Percentiles rank a stretch among this genome's conserved stretches.
These are phyloP conservation scores for Coniochaeta sp. DNA, from an alignment of 2,329 filamentous ascomycete species.

Conservation along the genomic window DNA sequence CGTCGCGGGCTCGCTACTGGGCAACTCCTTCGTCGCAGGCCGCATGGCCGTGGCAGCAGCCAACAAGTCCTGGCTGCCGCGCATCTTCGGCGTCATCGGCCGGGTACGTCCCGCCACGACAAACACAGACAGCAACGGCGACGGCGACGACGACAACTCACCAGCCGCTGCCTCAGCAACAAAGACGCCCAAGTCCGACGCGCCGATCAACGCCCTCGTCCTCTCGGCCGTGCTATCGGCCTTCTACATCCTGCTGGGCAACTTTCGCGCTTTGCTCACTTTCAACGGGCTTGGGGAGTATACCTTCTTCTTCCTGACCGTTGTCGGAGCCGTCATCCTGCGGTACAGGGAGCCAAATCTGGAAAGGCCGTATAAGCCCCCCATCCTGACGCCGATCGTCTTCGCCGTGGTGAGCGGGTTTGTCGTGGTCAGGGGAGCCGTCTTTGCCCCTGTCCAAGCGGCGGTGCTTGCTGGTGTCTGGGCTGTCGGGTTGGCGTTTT, in stretches of 20 bases:
- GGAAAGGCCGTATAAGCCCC: constrained; percentile 47
- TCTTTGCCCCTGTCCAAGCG: constrained; percentile 50
- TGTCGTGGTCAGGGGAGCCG: constrained; percentile 50
- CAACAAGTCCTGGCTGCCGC: constrained; percentile 43
- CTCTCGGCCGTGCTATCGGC: constrained; percentile 42
- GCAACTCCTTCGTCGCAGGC: constrained; percentile 56
- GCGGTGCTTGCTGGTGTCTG: constrained; percentile 44
- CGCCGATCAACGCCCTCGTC: constrained; percentile 46
- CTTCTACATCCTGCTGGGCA: constrained; percentile 53
- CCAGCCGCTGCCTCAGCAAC: background rate
- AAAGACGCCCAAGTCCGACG: constrained; percentile 30
- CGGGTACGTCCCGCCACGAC: constrained; percentile 25
- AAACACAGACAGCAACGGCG: constrained; percentile 5
- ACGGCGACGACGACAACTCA: constrained; percentile 1
- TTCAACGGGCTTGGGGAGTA: constrained; percentile 55
- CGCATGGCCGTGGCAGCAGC: constrained; percentile 55
- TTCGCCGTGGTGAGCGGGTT: constrained; percentile 54
- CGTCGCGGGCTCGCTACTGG: constrained; percentile 53
- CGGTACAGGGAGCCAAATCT: constrained; percentile 49
- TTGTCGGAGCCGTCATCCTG: constrained; percentile 50
- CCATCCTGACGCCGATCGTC: constrained; percentile 38
- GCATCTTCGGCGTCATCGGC: constrained; percentile 36
- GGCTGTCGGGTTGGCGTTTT: constrained; percentile 38
- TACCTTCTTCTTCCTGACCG: constrained; percentile 58
- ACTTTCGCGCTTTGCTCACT: constrained; percentile 53